Conservation (phyloP, 441 rosid genomes). For the Arabidopsis lyrata region DNA sequence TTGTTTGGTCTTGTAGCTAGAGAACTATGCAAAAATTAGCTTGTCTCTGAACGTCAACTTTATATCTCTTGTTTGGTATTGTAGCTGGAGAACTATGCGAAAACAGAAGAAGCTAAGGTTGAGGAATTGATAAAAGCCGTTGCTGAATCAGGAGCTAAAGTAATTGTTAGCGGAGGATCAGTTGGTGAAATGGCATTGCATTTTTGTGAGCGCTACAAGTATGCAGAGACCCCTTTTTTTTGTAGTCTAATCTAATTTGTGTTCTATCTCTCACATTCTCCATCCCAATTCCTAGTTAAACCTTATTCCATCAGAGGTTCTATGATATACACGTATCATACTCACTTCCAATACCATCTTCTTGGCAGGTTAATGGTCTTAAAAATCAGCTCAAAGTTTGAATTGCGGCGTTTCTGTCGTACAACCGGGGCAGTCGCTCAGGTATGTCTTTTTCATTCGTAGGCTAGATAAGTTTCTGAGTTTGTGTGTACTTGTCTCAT, state of each 20-base stretch:
- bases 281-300: no score
- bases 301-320: no score
- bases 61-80: no score
- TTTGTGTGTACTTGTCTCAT: no score
- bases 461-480: no score
- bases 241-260: background rate
- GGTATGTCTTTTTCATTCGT: slow-evolving; percentile 48
- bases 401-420: slow-evolving; percentile 91
- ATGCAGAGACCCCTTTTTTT: slow-evolving; percentile 12
- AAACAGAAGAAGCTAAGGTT: slow-evolving; percentile 95
- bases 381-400: slow-evolving; percentile 98
- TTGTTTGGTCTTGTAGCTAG: no score
- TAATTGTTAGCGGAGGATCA: slow-evolving; percentile 93
- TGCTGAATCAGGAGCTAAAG: slow-evolving; percentile 95
- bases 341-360: background rate
- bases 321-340: no score
- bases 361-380: slow-evolving; percentile 84
- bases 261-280: background rate
- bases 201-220: slow-evolving; percentile 99
- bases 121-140: slow-evolving; percentile 94
- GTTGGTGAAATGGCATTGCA: slow-evolving; percentile 99
- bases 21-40: slow-evolving; percentile 73
- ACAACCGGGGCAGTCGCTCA: slow-evolving; percentile 89
- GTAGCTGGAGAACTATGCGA: slow-evolving; percentile 65
- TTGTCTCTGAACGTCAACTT: no score